These are phyloP conservation scores for baker's yeast (Saccharomyces cerevisiae) DNA, from an alignment of 805 yeast species.

Conservation along the genomic window DNA sequence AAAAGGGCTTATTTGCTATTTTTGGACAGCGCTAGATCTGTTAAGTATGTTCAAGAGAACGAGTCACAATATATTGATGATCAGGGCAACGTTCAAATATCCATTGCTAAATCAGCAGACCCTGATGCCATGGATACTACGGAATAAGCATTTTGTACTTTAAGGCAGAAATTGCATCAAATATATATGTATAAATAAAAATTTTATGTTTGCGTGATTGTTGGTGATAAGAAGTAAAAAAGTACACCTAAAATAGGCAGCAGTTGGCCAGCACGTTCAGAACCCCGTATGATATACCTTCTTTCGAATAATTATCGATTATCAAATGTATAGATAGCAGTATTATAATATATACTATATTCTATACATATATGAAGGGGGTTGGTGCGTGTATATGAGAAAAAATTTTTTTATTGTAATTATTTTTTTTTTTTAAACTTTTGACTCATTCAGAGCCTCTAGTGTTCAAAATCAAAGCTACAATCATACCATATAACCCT, in stretches of 20 bases:
- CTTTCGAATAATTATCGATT: background rate
- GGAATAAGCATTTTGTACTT: slow-evolving; percentile 13
- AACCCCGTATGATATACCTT: background rate
- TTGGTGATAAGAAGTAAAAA: background rate
- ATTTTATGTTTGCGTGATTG: background rate
- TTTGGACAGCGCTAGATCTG: slow-evolving; percentile 83
- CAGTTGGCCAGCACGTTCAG: background rate
- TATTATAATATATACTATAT: background rate
- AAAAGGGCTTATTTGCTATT: slow-evolving; percentile 82
- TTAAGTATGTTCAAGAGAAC: slow-evolving; percentile 68
- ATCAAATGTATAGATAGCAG: background rate
- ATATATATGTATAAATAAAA: background rate
- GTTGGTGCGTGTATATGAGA: background rate
- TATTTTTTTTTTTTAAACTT: background rate
- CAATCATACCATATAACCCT: slow-evolving; percentile 89
- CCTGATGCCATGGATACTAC: slow-evolving; percentile 30
- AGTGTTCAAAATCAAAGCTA: slow-evolving; percentile 86
- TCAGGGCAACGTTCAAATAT: slow-evolving; percentile 59
- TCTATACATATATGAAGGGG: background rate
- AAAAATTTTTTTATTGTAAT: background rate
- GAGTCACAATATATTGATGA: slow-evolving; percentile 69
- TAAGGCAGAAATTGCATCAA: slow-evolving; percentile 1
- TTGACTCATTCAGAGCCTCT: slow-evolving; percentile 54
- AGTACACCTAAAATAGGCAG: background rate
- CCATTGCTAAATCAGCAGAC: slow-evolving; percentile 20